These are phyloP conservation scores for Kazachstania viticola DNA, from an alignment of 805 yeast species.

Conservation along the genomic window DNA sequence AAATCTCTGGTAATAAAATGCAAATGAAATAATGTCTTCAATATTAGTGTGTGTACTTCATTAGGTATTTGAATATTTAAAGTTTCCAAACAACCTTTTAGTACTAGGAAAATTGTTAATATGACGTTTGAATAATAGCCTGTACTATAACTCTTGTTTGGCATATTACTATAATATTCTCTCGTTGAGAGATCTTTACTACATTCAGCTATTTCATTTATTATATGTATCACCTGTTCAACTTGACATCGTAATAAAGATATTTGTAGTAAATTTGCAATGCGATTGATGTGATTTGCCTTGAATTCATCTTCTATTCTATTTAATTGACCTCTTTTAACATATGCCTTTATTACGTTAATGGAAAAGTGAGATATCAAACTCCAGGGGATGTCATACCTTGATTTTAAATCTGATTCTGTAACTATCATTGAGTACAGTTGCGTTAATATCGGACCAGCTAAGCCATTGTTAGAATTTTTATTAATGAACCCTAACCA, in stretches of 20 bases:
- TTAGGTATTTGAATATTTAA: conserved; percentile 1
- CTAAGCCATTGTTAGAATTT: background rate
- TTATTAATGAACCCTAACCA: conserved; percentile 7
- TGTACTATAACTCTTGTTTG: conserved; percentile 7
- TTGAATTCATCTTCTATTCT: too few relatives aligned
- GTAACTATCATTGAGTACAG: conserved; percentile 9
- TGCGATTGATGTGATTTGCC: background rate
- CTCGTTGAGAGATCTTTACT: conserved; percentile 7
- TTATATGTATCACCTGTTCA: too few relatives aligned
- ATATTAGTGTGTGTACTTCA: conserved; percentile 8
- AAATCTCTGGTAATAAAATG: conserved; percentile 17
- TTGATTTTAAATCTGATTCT: conserved; percentile 1
- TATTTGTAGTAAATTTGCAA: conserved; percentile 5
- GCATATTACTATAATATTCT: conserved; percentile 6
- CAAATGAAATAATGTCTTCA: conserved; percentile 11
- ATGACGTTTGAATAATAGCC: conserved; percentile 12
- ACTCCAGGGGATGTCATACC: conserved; percentile 8
- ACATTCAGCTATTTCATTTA: too few relatives aligned
- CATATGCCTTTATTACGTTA: too few relatives aligned
- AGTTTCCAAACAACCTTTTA: conserved; percentile 10
- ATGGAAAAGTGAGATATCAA: too few relatives aligned
- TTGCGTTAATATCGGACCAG: conserved; percentile 2
- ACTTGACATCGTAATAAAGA: conserved; percentile 7
- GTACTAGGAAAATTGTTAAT: conserved; percentile 11
- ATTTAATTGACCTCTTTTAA: too few relatives aligned